Evolutionary conservation across 2,329 filamentous ascomycete species (phyloP), one percentile per base, ranked within the genome.

Genomic region (Xylaria sp.): DNA sequence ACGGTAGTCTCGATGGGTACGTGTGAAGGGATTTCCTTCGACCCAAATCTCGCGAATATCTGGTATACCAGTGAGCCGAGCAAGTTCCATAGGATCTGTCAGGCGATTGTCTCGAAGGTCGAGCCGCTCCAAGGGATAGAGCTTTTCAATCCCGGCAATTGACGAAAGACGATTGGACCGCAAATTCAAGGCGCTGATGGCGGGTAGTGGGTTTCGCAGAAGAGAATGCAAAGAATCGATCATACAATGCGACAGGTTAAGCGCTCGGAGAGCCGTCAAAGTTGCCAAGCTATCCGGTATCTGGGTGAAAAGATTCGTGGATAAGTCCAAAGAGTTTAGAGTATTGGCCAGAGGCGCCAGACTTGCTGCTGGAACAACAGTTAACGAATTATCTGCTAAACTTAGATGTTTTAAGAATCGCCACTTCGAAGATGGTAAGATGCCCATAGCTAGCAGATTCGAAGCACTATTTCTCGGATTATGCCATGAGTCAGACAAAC

Each of bases 241-340:
- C 94, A 98, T 98, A 85, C 95, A 98, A 76, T 97, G 92, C 3
- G 95, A 97, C 31, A 99, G 86, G 76, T 99, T 98, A 63, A 99
- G 84, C 28, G 96, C 94, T 72, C 94, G 90, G n/a, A 99, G 87
- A 34, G 94, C 91, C 23, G 94, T 94, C 67, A 99, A 84, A 10
- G 89, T 92, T 13, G 94, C 92, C 66, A 99, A 84, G 76, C 93
- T 96, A 79, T 98, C 96, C 0, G 96, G 96, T 63, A 98, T 92
- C 79, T 98, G 93, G n/a, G 90, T 90, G 80, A 99, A 97, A 39
- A 97, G 89, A 77, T 99, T 99, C 60, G 90, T 90, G 0, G 96
- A 98, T 56, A 99, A 84, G 79, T 99, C 96, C 63, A 99, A 86
- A 0, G 96, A 98, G 77, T 95, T 93, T 34, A 99, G 84, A 0